Base-by-base conservation (phyloP, 106 monocot species). In the Platanthera guangdongensis region DNA sequence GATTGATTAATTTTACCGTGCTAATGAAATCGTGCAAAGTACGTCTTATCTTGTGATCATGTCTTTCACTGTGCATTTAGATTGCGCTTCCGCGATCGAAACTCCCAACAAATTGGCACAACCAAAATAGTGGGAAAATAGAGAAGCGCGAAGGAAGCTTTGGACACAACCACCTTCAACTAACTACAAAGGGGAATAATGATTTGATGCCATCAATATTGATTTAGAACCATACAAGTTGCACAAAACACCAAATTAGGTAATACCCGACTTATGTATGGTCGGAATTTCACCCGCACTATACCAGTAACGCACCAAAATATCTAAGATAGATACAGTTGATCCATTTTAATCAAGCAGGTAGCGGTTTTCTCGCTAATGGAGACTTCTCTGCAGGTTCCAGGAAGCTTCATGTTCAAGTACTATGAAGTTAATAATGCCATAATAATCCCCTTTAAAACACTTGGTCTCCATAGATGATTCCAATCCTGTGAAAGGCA, bases 381-480 rank as follows among this genome's bases (percentile, higher is more conserved):
- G 12, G 47, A 70, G 48, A 16, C 47, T n/a, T 50, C 7, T 50
- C 2, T 22, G 72, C 72, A 72, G 21, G 72, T 50, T 72, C 72
- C 22, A 51, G 50, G 72, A 72, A 72, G 51, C 51, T 72, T 72
- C 72, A 22, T 51, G 8, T 51, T 72, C 50, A 22, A 71, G 72
- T 72, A 46, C 70, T 70, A 25, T 9, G 3, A 1, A 10, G 10
- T 53, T 53, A 8, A 53, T 53, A 53, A 8, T 8, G 53, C 60
- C 14, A 14, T 2, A 48, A 70, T 70, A 70, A 9, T 39, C 15
- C 47, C 19, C 70, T 47, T 21, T 49, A 5, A 51, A 50, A 72
- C 18, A 7, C 60, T n/a, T 14, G 13, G 6, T 62, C 18, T 7
- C 60, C 18, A 15, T 14, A 7, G n/a, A 13, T 47, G 70, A 70